Percentiles rank a stretch among this genome's conserved stretches.
Evolutionary conservation across 805 yeast species (phyloP).

Genomic region (Wickerhamiella occidentalis): DNA sequence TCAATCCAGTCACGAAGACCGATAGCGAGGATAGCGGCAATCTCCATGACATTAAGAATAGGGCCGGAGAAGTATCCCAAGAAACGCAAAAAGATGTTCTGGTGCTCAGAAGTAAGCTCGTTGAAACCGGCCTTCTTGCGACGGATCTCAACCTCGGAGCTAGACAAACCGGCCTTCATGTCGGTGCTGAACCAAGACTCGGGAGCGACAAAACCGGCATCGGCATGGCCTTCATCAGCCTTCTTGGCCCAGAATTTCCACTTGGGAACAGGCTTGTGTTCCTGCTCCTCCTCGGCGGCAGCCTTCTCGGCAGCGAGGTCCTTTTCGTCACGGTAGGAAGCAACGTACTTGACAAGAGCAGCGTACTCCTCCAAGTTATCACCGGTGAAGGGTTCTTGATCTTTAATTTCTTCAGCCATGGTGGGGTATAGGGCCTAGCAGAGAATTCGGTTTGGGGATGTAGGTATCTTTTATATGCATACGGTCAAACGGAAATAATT

Average conservation of each 20-base stretch:
- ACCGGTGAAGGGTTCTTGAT: slow-evolving; percentile 26
- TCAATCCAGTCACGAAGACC: slow-evolving; percentile 97
- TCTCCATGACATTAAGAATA: slow-evolving; percentile 91
- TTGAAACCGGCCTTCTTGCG: slow-evolving; percentile 83
- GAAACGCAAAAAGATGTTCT: slow-evolving; percentile 68
- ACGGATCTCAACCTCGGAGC: slow-evolving; percentile 67
- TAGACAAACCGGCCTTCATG: slow-evolving; percentile 61
- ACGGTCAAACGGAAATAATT: slow-evolving; percentile 14
- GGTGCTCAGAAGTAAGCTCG: slow-evolving; percentile 80
- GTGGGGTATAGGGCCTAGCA: slow-evolving; percentile 13
- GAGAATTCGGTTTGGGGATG: neutral
- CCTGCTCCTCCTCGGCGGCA: slow-evolving; percentile 48
- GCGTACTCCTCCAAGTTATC: slow-evolving; percentile 33
- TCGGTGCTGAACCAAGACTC: slow-evolving; percentile 74
- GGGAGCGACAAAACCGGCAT: slow-evolving; percentile 39
- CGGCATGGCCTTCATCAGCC: slow-evolving; percentile 32
- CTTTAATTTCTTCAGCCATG: slow-evolving; percentile 23
- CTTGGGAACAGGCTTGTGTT: slow-evolving; percentile 54
- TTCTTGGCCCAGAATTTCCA: slow-evolving; percentile 40
- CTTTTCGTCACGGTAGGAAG: slow-evolving; percentile 27
- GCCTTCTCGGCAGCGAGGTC: slow-evolving; percentile 39
- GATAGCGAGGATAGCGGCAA: slow-evolving; percentile 87
- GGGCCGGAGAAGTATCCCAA: slow-evolving; percentile 84
- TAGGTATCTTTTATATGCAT: slow-evolving; percentile 10
- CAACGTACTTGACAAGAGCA: slow-evolving; percentile 28